Evolutionary conservation across 2,329 filamentous ascomycete species (phyloP).

Genomic region (Tricladium varicosporioides): DNA sequence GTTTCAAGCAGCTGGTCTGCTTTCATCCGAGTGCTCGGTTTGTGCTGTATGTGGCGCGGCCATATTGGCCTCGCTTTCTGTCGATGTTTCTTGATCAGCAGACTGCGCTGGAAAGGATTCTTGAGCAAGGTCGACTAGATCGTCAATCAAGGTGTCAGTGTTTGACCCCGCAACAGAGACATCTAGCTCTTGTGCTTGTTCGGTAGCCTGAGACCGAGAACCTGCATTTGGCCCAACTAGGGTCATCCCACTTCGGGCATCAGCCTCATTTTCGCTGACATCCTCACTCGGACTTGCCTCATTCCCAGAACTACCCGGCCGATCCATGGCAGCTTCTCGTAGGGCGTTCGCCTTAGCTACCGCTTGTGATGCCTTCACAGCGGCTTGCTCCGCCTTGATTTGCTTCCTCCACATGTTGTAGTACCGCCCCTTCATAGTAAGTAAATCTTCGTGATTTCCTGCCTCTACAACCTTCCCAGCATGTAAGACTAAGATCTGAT

Average conservation of each 20-base stretch:
- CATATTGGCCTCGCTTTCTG: not conserved
- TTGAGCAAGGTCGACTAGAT: constrained; percentile 9
- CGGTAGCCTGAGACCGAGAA: constrained; percentile 17
- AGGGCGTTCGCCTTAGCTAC: constrained; percentile 33
- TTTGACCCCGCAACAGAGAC: constrained; percentile 10
- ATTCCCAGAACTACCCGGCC: constrained; percentile 30
- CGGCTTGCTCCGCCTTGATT: constrained; percentile 71
- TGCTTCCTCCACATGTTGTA: constrained; percentile 86
- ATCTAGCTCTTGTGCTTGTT: constrained; percentile 12
- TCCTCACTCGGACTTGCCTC: constrained; percentile 28
- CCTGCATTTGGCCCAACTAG: constrained; percentile 16
- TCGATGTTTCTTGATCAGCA: not conserved
- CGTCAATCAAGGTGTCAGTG: constrained; percentile 18
- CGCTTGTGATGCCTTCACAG: constrained; percentile 49
- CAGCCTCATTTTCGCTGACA: constrained; percentile 30
- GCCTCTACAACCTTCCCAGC: constrained; percentile 74
- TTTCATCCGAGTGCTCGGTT: not conserved
- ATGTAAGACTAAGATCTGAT: constrained; percentile 81
- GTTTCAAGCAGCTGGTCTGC: not conserved
- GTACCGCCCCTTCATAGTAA: constrained; percentile 70
- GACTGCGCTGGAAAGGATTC: no score
- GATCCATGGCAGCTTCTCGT: constrained; percentile 26
- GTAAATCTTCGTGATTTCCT: constrained; percentile 75
- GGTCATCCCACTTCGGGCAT: constrained; percentile 20
- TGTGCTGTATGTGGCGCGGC: not conserved